Percentiles rank a stretch among this genome's conserved stretches.
These are phyloP conservation scores for Scytalidium lignicola DNA, from an alignment of 2,329 filamentous ascomycete species.

Conservation along the genomic window DNA sequence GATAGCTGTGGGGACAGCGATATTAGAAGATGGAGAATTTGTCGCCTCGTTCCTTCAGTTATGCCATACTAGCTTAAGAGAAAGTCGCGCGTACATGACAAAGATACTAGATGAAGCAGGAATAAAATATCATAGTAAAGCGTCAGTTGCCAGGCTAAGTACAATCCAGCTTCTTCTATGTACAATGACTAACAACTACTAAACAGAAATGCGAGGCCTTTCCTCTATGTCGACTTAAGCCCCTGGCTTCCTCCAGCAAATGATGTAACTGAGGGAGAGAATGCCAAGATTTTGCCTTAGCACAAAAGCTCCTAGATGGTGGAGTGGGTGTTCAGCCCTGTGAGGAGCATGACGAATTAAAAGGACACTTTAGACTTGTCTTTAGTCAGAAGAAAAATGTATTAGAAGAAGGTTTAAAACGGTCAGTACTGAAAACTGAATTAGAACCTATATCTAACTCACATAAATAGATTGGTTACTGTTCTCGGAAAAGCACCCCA, in stretches of 20 bases:
- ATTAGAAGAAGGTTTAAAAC: conserved; percentile 11
- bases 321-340: conserved; percentile 14
- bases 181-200: not conserved
- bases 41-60: conserved; percentile 37
- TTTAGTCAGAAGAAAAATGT: conserved; percentile 8
- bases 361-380: conserved; percentile 12
- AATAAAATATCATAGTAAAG: conserved; percentile 36
- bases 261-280: conserved; percentile 17
- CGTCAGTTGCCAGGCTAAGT: conserved; percentile 3
- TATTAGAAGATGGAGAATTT: conserved; percentile 43
- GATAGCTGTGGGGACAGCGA: conserved; percentile 35
- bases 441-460: not conserved
- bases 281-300: conserved; percentile 9
- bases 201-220: conserved; percentile 9
- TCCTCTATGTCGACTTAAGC: conserved; percentile 7
- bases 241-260: conserved; percentile 35
- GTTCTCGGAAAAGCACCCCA: not conserved
- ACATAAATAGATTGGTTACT: not conserved
- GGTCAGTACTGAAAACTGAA: conserved; percentile 3
- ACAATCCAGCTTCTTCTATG: not conserved
- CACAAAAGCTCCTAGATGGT: conserved; percentile 10
- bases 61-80: conserved; percentile 34
- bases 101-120: conserved; percentile 33
- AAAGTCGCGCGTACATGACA: conserved; percentile 35
- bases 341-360: conserved; percentile 11